Evolutionary conservation across 2,329 filamentous ascomycete genomes (phyloP).

Genomic region (Aspergillus novofumigatus): DNA sequence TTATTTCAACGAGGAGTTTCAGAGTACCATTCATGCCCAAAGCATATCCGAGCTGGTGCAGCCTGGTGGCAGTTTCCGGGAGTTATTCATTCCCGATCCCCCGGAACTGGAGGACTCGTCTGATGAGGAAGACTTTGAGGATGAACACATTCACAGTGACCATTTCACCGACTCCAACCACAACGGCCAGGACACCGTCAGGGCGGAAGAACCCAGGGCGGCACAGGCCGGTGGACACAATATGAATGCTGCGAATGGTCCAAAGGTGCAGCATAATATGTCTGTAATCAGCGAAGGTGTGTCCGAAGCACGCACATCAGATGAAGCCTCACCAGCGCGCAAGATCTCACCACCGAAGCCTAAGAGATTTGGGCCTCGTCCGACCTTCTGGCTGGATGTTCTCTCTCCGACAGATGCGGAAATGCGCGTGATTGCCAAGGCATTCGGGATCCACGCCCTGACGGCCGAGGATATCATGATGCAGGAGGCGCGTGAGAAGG

Average conservation of each 20-base stretch:
- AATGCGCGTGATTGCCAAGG: slow-evolving; percentile 88
- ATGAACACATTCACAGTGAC: slow-evolving; percentile 23
- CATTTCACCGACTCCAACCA: slow-evolving; percentile 7
- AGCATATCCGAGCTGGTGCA: slow-evolving; percentile 91
- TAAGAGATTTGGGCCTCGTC: slow-evolving; percentile 70
- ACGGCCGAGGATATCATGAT: slow-evolving; percentile 97
- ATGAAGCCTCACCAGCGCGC: slow-evolving; percentile 20
- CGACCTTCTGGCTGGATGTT: slow-evolving; percentile 96
- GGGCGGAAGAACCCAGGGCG: not conserved
- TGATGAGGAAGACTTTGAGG: slow-evolving; percentile 56
- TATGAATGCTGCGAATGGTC: slow-evolving; percentile 8
- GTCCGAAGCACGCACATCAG: slow-evolving; percentile 25
- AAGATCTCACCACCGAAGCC: slow-evolving; percentile 21
- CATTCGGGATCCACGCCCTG: slow-evolving; percentile 92
- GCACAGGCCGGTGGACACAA: slow-evolving; percentile 5
- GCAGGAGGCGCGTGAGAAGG: slow-evolving; percentile 95
- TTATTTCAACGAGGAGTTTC: slow-evolving; percentile 97
- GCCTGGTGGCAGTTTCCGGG: slow-evolving; percentile 74
- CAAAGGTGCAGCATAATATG: slow-evolving; percentile 24
- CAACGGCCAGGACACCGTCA: slow-evolving; percentile 26
- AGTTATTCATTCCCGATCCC: slow-evolving; percentile 88
- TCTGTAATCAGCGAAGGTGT: slow-evolving; percentile 34
- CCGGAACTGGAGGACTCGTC: slow-evolving; percentile 69
- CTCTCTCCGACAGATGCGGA: slow-evolving; percentile 86
- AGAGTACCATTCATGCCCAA: slow-evolving; percentile 92